Percentiles rank a stretch among this genome's conserved stretches.
phyloP scores from a whole-genome alignment of 176 grass and related monocot genomes.

The Tillandsia fasciculata region DNA sequence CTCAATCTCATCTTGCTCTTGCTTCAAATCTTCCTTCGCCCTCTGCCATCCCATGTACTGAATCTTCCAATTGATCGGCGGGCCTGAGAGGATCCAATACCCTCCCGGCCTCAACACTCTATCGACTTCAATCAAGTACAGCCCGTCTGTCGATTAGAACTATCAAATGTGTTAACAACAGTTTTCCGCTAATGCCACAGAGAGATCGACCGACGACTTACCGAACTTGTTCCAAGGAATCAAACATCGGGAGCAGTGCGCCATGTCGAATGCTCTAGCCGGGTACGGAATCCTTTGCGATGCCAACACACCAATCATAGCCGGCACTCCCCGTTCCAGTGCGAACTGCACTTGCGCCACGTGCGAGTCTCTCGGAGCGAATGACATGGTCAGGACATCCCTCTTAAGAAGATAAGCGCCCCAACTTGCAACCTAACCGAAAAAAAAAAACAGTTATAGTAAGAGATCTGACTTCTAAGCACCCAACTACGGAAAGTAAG shows the following conservation, averaged over 20 bases:
- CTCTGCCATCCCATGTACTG: constrained; percentile 57
- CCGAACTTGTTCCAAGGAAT: constrained; percentile 4
- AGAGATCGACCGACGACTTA: too few relatives aligned
- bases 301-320: constrained; percentile 71
- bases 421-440: too few relatives aligned
- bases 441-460: too few relatives aligned
- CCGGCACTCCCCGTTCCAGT: constrained; percentile 69
- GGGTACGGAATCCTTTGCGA: constrained; percentile 63
- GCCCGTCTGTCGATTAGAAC: constrained; percentile 48
- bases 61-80: constrained; percentile 75
- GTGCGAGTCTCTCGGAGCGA: constrained; percentile 52
- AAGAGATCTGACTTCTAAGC: too few relatives aligned
- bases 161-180: too few relatives aligned
- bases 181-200: too few relatives aligned
- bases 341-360: constrained; percentile 83
- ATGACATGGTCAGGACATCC: too few relatives aligned
- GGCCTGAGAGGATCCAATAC: constrained; percentile 84
- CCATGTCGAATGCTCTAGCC: constrained; percentile 35
- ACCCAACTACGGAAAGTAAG: background rate
- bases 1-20: constrained; percentile 71
- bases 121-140: constrained; percentile 97
- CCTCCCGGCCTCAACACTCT: constrained; percentile 75
- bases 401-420: too few relatives aligned
- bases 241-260: constrained; percentile 23
- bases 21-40: constrained; percentile 48